Base-by-base conservation (phyloP, 1,284 basidiomycete species). In the Cutaneotrichosporon spelunceum region DNA sequence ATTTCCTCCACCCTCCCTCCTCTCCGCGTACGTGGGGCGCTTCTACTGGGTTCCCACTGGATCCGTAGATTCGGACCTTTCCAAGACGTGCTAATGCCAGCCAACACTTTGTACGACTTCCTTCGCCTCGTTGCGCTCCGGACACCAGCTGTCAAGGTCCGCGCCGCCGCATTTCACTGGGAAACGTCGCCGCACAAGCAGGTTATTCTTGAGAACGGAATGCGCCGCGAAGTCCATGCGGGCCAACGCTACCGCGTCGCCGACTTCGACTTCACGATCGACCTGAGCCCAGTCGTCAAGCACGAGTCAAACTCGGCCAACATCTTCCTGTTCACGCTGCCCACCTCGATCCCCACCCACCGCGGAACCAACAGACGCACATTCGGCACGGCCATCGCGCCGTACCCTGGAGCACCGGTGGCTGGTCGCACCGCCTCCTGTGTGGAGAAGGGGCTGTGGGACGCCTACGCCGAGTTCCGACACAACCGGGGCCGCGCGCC, bases 261-360 rank as follows among this genome's bases (percentile, higher is more conserved):
- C 36, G 76, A 78, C 57, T 78, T 78, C 56, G 68, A 75, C 55
- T 78, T 78, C 45, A 67, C 57, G 24, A 74, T 78, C 65, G 71
- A 78, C 59, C 53, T 76, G 34, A 61, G 66, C 2, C 56, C 64
- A 6, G 59, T 72, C 24, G 56, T 70, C 49, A 56, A 57, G 23
- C 75, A 74, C 56, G 62, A 64, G 13, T 60, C 71, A 44, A 75
- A 70, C 64, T 60, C 42, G 11, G 62, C 68, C 45, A 72, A 75
- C 50, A 63, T 77, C 50, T 63, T 67, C 48, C 53, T 76, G 3
- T 57, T 56, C 24, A 62, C 69, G n/a, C 50, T 63, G 11, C 44
- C 54, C 3, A 61, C 64, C 4, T 57, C 61, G 24, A 39, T 44
- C 4, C 61, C 70, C 2, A 50, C 57, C 4, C 33, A 57, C 34